Evolutionary conservation across 176 grass and related monocot species (phyloP), one percentile per base, ranked within the genome.

Genomic region (Carex scoparia): DNA sequence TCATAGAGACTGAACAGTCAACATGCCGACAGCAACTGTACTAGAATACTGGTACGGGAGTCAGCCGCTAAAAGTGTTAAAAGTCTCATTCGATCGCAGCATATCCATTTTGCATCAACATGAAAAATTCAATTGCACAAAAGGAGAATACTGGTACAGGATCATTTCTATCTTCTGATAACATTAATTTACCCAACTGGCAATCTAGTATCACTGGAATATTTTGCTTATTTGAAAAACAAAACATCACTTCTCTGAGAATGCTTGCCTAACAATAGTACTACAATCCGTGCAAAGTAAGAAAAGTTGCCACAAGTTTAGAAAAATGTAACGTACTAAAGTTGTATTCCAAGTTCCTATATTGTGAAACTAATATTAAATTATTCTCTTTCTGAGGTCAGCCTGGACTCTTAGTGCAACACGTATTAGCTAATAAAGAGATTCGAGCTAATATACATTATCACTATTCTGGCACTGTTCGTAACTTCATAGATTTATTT

Each of bases 251-350:
- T 42, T n/a, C 15, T 44, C 18, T 72, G 7, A 7, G 18, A 72
- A 72, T 72, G 40, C 46, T 46, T 72, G 8, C 18, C 6, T 48
- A 72, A 48, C 67, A 70, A 3, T 40, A 70, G 37, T 42, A 71
- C 18, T 72, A 72, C 69, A 72, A 72, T 79, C 74, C 28, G 30
- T 79, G 51, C 53, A 79, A 44, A 70, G 15, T 70, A 70, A 13
- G 74, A 35, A 57, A 79, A 58, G 51, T 37, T 79, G 74, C 4
- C 31, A 57, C 12, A 19, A 72, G 10, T 19, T 46, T n/a, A 37
- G 37, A 15, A 78, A 57, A 35, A 57, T 32, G 69, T 8, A 57
- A 56, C 7, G 27, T 58, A 58, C 74, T 51, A 58, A 79, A 58
- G 28, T 32, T 79, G 74, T 37, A 79, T 79, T 79, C 40, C 30